Conservation (phyloP, 768 basidiomycete genomes). For the Hericium alpestre region DNA sequence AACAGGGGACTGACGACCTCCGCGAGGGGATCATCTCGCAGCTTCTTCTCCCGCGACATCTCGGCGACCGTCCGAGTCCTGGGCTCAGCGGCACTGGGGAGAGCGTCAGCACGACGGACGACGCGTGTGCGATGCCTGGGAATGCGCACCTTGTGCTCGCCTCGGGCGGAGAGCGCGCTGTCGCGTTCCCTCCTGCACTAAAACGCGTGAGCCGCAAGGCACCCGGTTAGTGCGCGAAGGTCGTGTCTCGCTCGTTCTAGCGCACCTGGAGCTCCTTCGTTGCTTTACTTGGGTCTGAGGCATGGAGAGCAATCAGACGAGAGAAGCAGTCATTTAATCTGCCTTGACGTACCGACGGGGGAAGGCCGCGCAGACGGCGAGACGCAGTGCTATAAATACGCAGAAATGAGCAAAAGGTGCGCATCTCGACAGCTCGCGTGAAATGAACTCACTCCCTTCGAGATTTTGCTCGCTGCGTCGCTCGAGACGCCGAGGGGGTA, state of each 20-base stretch:
- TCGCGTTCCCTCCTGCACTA: not conserved
- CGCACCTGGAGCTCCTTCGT: not conserved
- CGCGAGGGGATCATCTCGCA: slow-evolving; percentile 12
- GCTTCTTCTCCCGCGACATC: slow-evolving; percentile 9
- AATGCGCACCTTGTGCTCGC: not conserved
- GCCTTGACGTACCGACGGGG: not conserved
- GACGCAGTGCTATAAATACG: not conserved
- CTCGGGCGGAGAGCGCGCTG: not conserved
- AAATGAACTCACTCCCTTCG: not conserved
- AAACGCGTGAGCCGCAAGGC: slow-evolving; percentile 1
- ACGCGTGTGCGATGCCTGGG: not conserved
- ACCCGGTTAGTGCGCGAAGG: not conserved
- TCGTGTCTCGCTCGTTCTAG: not conserved
- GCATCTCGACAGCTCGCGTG: not conserved
- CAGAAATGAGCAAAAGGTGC: not conserved
- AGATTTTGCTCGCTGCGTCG: not conserved
- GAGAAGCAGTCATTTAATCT: not conserved
- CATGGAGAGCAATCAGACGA: not conserved
- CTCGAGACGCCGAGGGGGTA: too few species aligned
- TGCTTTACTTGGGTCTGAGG: not conserved
- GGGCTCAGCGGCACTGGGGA: slow-evolving; percentile 8
- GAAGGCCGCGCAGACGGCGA: not conserved
- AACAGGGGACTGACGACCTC: slow-evolving; percentile 11
- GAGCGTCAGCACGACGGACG: not conserved
- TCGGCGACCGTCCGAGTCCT: slow-evolving; percentile 13